These are phyloP conservation scores for Ensete glaucum DNA, from an alignment of 176 grass and related monocot genomes.

Conservation along the genomic window DNA sequence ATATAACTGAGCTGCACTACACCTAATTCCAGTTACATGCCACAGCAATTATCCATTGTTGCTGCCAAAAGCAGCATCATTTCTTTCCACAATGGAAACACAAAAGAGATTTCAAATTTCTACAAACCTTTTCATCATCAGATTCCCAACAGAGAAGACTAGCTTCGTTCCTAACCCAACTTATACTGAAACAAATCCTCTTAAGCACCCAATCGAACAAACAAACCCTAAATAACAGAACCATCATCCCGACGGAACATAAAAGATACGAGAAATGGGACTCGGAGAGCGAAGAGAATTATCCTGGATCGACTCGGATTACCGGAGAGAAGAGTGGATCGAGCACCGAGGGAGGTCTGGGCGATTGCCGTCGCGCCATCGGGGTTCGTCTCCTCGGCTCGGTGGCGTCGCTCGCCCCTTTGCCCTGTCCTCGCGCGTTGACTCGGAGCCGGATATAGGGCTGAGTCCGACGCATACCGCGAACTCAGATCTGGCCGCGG, in stretches of 20 bases:
- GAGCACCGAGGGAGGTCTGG: background rate
- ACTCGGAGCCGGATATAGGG: background rate
- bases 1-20: background rate
- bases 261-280: background rate
- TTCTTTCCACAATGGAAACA: background rate
- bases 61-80: background rate
- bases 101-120: background rate
- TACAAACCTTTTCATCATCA: background rate
- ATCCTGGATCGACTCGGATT: background rate
- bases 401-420: background rate
- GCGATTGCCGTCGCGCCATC: background rate
- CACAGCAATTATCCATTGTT: background rate
- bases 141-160: background rate
- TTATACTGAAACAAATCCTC: background rate
- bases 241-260: background rate
- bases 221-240: background rate
- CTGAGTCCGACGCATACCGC: background rate
- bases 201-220: background rate
- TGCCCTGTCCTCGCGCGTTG: constrained; percentile 4
- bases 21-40: background rate
- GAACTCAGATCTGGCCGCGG: background rate
- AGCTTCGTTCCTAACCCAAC: background rate
- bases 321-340: background rate
- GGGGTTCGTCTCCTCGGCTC: background rate
- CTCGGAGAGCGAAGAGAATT: background rate